Evolutionary conservation across 768 basidiomycete species (phyloP).

Genomic region (Rhodotorula kratochvilovae): DNA sequence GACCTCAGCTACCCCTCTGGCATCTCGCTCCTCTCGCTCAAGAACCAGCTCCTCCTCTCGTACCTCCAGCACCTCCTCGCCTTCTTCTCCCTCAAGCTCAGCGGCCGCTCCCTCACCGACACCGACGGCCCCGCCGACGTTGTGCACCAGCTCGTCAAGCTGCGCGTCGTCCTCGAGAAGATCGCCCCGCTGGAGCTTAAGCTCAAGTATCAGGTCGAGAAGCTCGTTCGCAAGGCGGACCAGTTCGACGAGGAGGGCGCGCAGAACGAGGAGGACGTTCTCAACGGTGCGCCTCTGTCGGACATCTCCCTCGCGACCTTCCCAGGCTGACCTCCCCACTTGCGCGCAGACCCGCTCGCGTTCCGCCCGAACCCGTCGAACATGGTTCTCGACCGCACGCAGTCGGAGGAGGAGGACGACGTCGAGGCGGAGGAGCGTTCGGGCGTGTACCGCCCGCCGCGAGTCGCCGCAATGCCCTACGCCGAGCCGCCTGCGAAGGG

Average conservation of each 20-base stretch:
- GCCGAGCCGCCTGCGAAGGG: slow-evolving; percentile 54
- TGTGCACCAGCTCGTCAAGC: slow-evolving; percentile 72
- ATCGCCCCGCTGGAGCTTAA: slow-evolving; percentile 73
- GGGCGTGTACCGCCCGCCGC: slow-evolving; percentile 61
- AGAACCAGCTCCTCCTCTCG: slow-evolving; percentile 74
- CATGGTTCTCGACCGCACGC: slow-evolving; percentile 51
- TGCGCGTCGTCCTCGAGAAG: slow-evolving; percentile 81
- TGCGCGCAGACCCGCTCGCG: slow-evolving; percentile 78
- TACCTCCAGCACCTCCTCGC: slow-evolving; percentile 80
- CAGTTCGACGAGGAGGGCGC: slow-evolving; percentile 48
- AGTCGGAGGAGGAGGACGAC: slow-evolving; percentile 45
- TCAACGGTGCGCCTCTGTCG: slow-evolving; percentile 39
- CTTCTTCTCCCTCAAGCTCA: slow-evolving; percentile 49
- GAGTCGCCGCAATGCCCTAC: slow-evolving; percentile 84
- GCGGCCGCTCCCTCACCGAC: slow-evolving; percentile 29
- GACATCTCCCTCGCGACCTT: not conserved
- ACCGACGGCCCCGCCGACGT: slow-evolving; percentile 44
- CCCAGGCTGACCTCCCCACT: not conserved
- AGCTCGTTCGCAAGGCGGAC: slow-evolving; percentile 73
- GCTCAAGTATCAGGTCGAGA: slow-evolving; percentile 94
- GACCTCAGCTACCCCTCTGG: slow-evolving; percentile 51
- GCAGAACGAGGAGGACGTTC: slow-evolving; percentile 47
- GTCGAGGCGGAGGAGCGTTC: slow-evolving; percentile 34
- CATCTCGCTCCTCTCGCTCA: slow-evolving; percentile 83
- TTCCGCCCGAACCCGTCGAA: slow-evolving; percentile 86